A percentile compares a stretch with the other conserved stretches of the same genome.
Evolutionary conservation across 2,329 filamentous ascomycete species (phyloP).

Genomic region (Alternaria sp.): DNA sequence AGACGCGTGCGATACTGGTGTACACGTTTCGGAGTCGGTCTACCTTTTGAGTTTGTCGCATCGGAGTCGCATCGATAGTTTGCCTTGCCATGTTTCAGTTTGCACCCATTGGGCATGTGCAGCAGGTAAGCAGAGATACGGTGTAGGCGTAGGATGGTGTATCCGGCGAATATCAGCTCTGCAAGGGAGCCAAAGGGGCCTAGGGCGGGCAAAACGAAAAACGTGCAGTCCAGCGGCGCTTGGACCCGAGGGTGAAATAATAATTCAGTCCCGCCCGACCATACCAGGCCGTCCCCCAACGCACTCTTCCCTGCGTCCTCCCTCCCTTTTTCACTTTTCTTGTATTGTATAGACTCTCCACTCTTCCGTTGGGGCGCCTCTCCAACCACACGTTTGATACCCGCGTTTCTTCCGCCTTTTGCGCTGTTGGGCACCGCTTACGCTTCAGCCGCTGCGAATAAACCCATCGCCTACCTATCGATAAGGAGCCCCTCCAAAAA

Average conservation of each 20-base stretch:
- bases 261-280: constrained; percentile 38
- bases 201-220: constrained; percentile 32
- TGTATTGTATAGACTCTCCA: constrained; percentile 44
- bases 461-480: constrained; percentile 30
- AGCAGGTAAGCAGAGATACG: constrained; percentile 17
- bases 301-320: constrained; percentile 22
- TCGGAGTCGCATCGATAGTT: constrained; percentile 8
- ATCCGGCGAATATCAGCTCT: constrained; percentile 14
- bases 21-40: not conserved
- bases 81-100: constrained; percentile 14
- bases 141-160: constrained; percentile 18
- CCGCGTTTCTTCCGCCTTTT: constrained; percentile 21
- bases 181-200: constrained; percentile 17
- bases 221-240: constrained; percentile 27
- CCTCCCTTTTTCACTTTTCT: constrained; percentile 28
- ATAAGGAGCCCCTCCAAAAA: constrained; percentile 47
- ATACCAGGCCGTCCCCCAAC: constrained; percentile 27
- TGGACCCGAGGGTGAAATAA: constrained; percentile 30
- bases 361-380: constrained; percentile 39
- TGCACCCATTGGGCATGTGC: constrained; percentile 14
- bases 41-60: constrained; percentile 8
- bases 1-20: constrained; percentile 11
- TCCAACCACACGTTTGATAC: constrained; percentile 32
- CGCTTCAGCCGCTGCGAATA: constrained; percentile 26
- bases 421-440: constrained; percentile 25